phyloP scores from a whole-genome alignment of 2,329 filamentous ascomycete genomes.

The Aaosphaeria pasadenensis region DNA sequence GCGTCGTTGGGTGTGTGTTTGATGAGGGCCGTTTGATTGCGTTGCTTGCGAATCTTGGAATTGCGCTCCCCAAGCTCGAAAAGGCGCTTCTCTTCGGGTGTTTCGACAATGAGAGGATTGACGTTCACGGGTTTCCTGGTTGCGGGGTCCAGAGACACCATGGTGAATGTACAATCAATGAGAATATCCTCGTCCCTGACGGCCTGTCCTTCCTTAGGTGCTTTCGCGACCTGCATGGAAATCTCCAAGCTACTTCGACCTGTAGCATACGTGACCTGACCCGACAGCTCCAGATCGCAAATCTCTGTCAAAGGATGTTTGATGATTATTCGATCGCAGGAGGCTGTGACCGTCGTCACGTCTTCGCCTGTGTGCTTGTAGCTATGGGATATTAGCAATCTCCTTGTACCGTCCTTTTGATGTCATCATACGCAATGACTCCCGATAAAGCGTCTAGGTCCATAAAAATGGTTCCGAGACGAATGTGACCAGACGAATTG shows the following conservation, averaged over 20 bases:
- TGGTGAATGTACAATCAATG: constrained; percentile 72
- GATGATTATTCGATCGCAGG: constrained; percentile 63
- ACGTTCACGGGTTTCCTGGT: constrained; percentile 66
- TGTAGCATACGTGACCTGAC: constrained; percentile 67
- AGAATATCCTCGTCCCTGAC: constrained; percentile 60
- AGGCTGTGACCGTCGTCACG: constrained; percentile 63
- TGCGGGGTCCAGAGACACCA: constrained; percentile 68
- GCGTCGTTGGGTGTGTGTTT: constrained; percentile 67
- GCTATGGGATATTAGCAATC: constrained; percentile 5
- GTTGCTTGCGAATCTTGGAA: constrained; percentile 64
- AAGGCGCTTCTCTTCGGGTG: constrained; percentile 61
- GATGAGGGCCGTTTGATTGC: constrained; percentile 58
- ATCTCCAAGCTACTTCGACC: constrained; percentile 72
- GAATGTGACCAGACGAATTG: constrained; percentile 71
- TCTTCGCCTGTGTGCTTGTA: constrained; percentile 69
- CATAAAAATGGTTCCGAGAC: constrained; percentile 72
- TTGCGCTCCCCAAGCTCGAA: constrained; percentile 64
- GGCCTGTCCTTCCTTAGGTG: constrained; percentile 56
- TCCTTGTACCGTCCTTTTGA: no score
- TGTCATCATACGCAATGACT: constrained; percentile 56
- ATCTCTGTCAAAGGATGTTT: constrained; percentile 72
- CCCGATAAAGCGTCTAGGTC: constrained; percentile 76
- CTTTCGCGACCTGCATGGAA: constrained; percentile 70
- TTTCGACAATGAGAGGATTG: constrained; percentile 60
- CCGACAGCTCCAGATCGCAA: constrained; percentile 72